Percentiles rank a stretch among this genome's conserved stretches.
Evolutionary conservation across 768 basidiomycete species (phyloP).

Genomic region (Mycena floridula): DNA sequence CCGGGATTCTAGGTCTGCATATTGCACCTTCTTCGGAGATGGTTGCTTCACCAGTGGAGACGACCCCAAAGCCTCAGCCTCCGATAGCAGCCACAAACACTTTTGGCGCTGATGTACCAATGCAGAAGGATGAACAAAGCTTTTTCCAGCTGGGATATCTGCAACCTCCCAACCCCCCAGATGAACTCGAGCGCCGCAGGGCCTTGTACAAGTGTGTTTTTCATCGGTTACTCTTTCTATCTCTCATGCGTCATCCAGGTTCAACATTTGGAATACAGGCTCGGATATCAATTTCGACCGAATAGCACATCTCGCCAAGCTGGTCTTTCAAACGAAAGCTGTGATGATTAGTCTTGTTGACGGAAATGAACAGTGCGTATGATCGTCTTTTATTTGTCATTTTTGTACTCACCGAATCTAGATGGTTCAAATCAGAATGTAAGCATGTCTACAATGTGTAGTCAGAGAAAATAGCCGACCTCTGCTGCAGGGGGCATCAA

Average conservation of each 20-base stretch:
- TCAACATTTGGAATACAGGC: constrained; percentile 85
- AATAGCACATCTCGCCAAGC: constrained; percentile 86
- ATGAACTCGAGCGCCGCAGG: constrained; percentile 75
- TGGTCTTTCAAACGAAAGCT: constrained; percentile 87
- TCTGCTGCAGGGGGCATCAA: constrained; percentile 36
- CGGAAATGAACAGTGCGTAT: constrained; percentile 71
- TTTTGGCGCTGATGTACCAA: constrained; percentile 1
- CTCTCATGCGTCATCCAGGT: constrained; percentile 39
- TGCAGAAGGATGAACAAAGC: constrained; percentile 59
- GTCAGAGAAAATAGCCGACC: not conserved
- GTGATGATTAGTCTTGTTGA: constrained; percentile 83
- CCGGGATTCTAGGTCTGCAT: no score
- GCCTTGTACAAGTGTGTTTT: constrained; percentile 74
- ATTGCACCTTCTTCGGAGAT: not conserved
- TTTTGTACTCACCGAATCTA: constrained; percentile 19
- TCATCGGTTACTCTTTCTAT: constrained; percentile 2
- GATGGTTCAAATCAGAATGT: constrained; percentile 92
- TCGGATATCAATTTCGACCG: constrained; percentile 90
- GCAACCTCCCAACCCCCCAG: constrained; percentile 75
- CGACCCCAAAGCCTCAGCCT: no score
- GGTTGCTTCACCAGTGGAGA: no score
- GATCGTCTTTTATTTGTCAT: constrained; percentile 4
- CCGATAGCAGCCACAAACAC: no score
- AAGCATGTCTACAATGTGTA: constrained; percentile 17
- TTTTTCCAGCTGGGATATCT: constrained; percentile 63